Evolutionary conservation across 208 protist genomes (phyloP), one percentile per base, ranked within the genome.

Genomic region (Leishmania lainsoni): DNA sequence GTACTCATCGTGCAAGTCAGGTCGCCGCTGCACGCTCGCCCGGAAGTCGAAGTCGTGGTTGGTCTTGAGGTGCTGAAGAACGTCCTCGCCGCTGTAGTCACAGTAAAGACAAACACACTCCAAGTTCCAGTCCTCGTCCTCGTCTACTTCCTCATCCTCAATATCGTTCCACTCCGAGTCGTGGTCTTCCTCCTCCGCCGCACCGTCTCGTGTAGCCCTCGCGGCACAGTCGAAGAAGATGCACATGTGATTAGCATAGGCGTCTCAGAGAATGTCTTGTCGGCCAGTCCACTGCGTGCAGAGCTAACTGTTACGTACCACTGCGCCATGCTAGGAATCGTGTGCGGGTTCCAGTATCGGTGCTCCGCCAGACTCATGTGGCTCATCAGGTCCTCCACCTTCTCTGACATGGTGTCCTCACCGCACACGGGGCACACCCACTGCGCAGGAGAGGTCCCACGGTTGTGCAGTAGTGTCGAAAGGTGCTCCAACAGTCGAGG

Each of bases 21-120:
- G 49, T 35, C 91, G 91, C 26, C 70, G 54, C 45, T 81, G 83
- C 59, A 90, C 86, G 16, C 84, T 68, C 1, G 78, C 79, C 14
- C 76, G 72, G 48, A 97, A 87, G 69, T 96, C 89, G 71, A 96
- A 93, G 14, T 69, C 16, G 75, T 96, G 92, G 22, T 42, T 79
- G 16, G 82, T 56, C 52, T 75, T 81, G 80, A 97, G 91, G 81
- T 96, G 94, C 52, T 76, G 65, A 5, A 96, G 81, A 14, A 87
- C 81, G 32, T 92, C 83, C 17, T 83, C 79, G 16, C 84, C 90
- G 2, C 51, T 48, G 29, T 85, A 86, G 20, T 81, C 69, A 85
- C 94, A 96, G 73, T 92, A 94, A 14, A 96, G 86, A 75, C 92
- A 96, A 29, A 90, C 77, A 29, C 83, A 88, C 32, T 78, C 61